Evolutionary conservation across 768 basidiomycete species (phyloP).

Genomic region (Cystofilobasidium capitatum): DNA sequence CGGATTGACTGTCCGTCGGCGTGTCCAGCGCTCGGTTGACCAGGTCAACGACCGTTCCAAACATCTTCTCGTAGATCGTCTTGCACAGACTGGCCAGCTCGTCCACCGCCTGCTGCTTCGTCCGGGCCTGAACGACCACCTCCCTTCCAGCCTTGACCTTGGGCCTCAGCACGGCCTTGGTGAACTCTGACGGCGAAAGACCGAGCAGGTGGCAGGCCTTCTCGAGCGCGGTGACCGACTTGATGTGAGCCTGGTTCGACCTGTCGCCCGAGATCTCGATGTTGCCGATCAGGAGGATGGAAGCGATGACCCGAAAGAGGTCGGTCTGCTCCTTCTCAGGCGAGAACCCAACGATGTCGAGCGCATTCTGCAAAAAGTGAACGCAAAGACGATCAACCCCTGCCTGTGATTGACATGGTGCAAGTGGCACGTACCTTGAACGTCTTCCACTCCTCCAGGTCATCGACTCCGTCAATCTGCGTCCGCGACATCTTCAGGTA

Average conservation of each 20-base stretch:
- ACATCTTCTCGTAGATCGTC: conserved; percentile 93
- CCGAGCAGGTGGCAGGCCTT: conserved; percentile 81
- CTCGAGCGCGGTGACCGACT: conserved; percentile 45
- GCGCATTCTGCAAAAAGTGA: conserved; percentile 43
- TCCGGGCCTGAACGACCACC: conserved; percentile 90
- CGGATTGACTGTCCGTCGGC: conserved; percentile 64
- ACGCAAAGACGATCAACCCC: neutral
- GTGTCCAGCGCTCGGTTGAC: conserved; percentile 91
- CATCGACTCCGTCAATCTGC: conserved; percentile 92
- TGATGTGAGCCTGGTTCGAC: conserved; percentile 60
- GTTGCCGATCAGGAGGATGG: conserved; percentile 91
- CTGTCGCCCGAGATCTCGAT: conserved; percentile 69
- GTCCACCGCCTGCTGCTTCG: conserved; percentile 79
- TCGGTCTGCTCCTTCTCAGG: conserved; percentile 67
- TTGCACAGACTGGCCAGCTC: conserved; percentile 87
- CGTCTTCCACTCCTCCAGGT: conserved; percentile 72
- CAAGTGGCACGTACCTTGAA: conserved; percentile 50
- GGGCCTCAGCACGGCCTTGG: conserved; percentile 75
- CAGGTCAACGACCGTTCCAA: conserved; percentile 83
- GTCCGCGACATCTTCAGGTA: conserved; percentile 80
- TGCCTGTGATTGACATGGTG: neutral
- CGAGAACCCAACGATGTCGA: conserved; percentile 83
- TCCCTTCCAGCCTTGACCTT: conserved; percentile 88
- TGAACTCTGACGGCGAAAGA: conserved; percentile 75
- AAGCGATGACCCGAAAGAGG: conserved; percentile 85